These are phyloP conservation scores for Simplicillium sp. DNA, from an alignment of 2,329 filamentous ascomycete species.

Conservation along the genomic window DNA sequence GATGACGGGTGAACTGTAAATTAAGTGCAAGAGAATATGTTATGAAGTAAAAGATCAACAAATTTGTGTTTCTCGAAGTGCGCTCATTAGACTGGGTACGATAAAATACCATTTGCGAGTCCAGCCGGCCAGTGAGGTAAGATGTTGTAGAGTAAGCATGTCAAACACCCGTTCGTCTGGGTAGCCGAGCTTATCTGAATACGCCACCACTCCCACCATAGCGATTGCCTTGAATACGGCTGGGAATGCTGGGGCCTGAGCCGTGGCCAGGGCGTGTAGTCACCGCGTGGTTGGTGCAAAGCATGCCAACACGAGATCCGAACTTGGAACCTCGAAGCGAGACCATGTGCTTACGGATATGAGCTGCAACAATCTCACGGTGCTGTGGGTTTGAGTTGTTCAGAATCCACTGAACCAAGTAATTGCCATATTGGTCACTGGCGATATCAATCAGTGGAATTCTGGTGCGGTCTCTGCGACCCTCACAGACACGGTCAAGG, in stretches of 20 bases:
- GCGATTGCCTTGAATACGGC: slow-evolving; percentile 48
- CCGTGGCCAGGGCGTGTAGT: slow-evolving; percentile 83
- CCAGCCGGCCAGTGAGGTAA: too few species aligned
- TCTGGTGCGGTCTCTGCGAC: slow-evolving; percentile 79
- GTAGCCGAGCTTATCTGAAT: too few species aligned
- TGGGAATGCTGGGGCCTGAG: slow-evolving; percentile 53
- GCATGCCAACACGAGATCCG: slow-evolving; percentile 95
- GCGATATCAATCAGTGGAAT: slow-evolving; percentile 98
- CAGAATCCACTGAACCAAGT: slow-evolving; percentile 94
- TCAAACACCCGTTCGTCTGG: too few species aligned
- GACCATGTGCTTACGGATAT: slow-evolving; percentile 99
- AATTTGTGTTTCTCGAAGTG: slow-evolving; percentile 30
- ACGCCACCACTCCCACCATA: too few species aligned
- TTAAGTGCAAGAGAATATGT: slow-evolving; percentile 42
- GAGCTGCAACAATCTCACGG: slow-evolving; percentile 82
- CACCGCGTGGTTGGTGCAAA: slow-evolving; percentile 90
- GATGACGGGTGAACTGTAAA: slow-evolving; percentile 48
- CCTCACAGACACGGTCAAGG: slow-evolving; percentile 87
- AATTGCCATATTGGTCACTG: slow-evolving; percentile 98
- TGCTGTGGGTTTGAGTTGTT: slow-evolving; percentile 81
- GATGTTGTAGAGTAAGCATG: not conserved
- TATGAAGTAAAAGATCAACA: slow-evolving; percentile 34
- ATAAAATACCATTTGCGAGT: too few species aligned
- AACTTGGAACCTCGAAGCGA: slow-evolving; percentile 97
- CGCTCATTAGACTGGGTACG: slow-evolving; percentile 21